Evolutionary conservation across 2,329 filamentous ascomycete species (phyloP).

Genomic region (Nemania sp.): DNA sequence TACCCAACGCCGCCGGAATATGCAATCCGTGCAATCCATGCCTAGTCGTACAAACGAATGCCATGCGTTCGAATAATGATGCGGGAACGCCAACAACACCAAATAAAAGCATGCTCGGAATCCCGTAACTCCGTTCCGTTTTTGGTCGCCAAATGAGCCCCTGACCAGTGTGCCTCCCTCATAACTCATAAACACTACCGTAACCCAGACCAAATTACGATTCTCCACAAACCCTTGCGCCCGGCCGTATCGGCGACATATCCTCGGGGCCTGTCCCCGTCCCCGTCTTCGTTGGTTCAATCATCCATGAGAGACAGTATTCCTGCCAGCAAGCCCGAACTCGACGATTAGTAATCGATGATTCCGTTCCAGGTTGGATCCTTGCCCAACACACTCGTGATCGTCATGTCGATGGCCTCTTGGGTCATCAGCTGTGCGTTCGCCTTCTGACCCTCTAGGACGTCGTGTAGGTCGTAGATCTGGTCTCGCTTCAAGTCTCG

Average conservation of each 20-base stretch:
- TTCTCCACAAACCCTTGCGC: too few relatives aligned
- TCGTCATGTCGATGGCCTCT: conserved; percentile 73
- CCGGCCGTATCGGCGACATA: too few relatives aligned
- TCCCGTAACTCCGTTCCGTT: conserved; percentile 23
- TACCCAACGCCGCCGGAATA: conserved; percentile 29
- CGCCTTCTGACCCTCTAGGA: conserved; percentile 81
- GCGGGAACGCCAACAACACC: conserved; percentile 27
- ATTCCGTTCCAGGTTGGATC: conserved; percentile 51
- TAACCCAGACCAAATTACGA: conserved; percentile 4
- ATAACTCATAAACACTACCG: conserved; percentile 20
- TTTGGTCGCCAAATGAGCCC: background rate
- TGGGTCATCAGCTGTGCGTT: conserved; percentile 72
- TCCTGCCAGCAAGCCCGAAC: background rate
- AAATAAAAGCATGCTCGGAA: conserved; percentile 13
- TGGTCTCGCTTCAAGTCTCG: conserved; percentile 82
- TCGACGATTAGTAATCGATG: conserved; percentile 42
- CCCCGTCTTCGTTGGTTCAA: background rate
- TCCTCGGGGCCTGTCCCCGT: too few relatives aligned
- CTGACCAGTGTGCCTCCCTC: background rate
- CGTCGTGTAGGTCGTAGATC: conserved; percentile 86
- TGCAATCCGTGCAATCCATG: conserved; percentile 24
- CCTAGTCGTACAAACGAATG: conserved; percentile 14
- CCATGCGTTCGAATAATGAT: conserved; percentile 31
- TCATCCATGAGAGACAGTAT: conserved; percentile 4
- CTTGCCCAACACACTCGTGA: conserved; percentile 62